phyloP scores from a whole-genome alignment of 176 grass and related monocot species.

The Calamus simplicifolius region DNA sequence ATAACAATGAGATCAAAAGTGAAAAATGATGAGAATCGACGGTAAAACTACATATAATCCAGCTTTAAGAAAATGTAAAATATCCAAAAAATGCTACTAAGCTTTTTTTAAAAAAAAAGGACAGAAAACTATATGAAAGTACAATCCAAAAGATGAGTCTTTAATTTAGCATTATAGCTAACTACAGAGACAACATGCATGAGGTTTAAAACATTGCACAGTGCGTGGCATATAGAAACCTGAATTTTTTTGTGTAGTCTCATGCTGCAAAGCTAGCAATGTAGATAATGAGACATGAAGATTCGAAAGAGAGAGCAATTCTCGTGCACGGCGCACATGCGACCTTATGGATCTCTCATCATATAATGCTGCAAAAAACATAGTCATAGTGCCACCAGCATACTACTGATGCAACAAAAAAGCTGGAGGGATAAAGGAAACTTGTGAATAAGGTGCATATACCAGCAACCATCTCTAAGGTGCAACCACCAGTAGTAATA shows the following conservation, averaged over 20 bases:
- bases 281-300: constrained; percentile 81
- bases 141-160: no score
- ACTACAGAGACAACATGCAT: no score
- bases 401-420: background rate
- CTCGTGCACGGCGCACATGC: constrained; percentile 77
- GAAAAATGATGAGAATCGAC: constrained; percentile 8
- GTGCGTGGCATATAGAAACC: constrained; percentile 20
- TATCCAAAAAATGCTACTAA: no score
- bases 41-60: no score
- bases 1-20: constrained; percentile 8
- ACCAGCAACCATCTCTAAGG: constrained; percentile 87
- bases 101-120: no score
- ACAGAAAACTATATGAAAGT: no score
- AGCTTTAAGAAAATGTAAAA: no score
- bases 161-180: no score
- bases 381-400: constrained; percentile 8
- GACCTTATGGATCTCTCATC: constrained; percentile 97
- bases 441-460: constrained; percentile 3
- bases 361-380: constrained; percentile 63
- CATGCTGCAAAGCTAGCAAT: constrained; percentile 74
- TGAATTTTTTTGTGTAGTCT: constrained; percentile 59
- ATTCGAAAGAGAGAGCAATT: constrained; percentile 81
- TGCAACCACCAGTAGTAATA: constrained; percentile 77
- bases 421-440: background rate
- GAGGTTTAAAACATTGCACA: no score